phyloP scores from a whole-genome alignment of 371 early-diverging fungal species.

The Chytridium lagenaria region DNA sequence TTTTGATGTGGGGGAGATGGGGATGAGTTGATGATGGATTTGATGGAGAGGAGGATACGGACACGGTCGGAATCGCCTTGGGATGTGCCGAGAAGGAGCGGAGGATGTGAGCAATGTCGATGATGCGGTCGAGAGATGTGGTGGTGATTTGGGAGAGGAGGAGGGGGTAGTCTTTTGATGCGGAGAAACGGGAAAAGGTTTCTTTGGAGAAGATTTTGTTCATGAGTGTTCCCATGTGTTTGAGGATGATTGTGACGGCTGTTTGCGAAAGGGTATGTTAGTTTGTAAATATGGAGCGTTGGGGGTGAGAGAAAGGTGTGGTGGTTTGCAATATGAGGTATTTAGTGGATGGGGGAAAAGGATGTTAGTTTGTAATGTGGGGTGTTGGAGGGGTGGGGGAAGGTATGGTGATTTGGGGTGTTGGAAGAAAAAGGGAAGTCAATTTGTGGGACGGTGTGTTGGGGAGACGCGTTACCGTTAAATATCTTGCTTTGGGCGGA shows the following conservation, averaged over 20 bases:
- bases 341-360: background rate
- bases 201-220: constrained; percentile 16
- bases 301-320: constrained; percentile 1
- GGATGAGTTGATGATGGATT: constrained; percentile 3
- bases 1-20: background rate
- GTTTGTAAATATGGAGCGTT: no score
- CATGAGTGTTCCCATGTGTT: constrained; percentile 20
- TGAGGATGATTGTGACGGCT: constrained; percentile 17
- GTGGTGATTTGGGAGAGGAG: constrained; percentile 27
- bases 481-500: constrained; percentile 33
- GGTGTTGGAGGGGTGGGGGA: no score
- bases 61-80: constrained; percentile 37
- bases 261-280: background rate
- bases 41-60: constrained; percentile 31
- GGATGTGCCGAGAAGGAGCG: constrained; percentile 23
- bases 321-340: background rate
- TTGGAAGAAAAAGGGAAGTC: no score
- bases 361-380: constrained; percentile 6
- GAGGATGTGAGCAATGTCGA: constrained; percentile 34
- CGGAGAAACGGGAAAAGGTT: constrained; percentile 23
- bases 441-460: no score
- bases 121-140: constrained; percentile 26
- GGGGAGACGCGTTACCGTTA: constrained; percentile 15
- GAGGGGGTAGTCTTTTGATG: constrained; percentile 24
- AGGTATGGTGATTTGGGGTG: no score